phyloP scores from a whole-genome alignment of 352 stramenopile species.

The Pythium angustatum region DNA sequence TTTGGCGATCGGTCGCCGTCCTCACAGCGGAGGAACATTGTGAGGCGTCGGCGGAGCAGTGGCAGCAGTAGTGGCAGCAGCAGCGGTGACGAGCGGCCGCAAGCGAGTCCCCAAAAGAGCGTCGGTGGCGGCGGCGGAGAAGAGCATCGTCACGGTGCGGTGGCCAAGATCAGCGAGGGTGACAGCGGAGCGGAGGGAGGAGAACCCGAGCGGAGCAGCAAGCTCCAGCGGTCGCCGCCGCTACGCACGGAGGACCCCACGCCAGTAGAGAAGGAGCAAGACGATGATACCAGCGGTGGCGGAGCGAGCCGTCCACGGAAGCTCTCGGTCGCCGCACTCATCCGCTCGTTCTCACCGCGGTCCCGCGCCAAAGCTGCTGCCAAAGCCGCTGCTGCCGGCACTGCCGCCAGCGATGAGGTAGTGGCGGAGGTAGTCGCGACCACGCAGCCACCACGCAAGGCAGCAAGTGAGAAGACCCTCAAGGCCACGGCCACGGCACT shows the following conservation, averaged over 20 bases:
- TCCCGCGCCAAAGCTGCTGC: conserved; percentile 20
- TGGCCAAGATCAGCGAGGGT: too few relatives aligned
- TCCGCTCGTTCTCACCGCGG: conserved; percentile 25
- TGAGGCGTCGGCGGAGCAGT: conserved; percentile 7
- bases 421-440: neutral
- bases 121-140: neutral
- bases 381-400: neutral
- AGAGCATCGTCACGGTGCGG: neutral
- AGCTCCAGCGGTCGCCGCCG: too few relatives aligned
- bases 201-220: too few relatives aligned
- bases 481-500: conserved; percentile 21
- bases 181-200: too few relatives aligned
- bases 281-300: too few relatives aligned
- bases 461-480: neutral
- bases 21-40: neutral
- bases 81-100: neutral
- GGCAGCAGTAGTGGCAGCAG: conserved; percentile 11
- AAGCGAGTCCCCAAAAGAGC: neutral
- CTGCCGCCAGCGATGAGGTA: too few relatives aligned
- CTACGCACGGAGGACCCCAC: too few relatives aligned
- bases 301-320: too few relatives aligned
- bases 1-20: neutral
- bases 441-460: neutral
- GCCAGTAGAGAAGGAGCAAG: neutral
- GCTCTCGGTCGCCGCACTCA: conserved; percentile 22